Evolutionary conservation across 2,329 filamentous ascomycete genomes (phyloP), one percentile per base, ranked within the genome.

Genomic region (Hymenoscyphus linearis): DNA sequence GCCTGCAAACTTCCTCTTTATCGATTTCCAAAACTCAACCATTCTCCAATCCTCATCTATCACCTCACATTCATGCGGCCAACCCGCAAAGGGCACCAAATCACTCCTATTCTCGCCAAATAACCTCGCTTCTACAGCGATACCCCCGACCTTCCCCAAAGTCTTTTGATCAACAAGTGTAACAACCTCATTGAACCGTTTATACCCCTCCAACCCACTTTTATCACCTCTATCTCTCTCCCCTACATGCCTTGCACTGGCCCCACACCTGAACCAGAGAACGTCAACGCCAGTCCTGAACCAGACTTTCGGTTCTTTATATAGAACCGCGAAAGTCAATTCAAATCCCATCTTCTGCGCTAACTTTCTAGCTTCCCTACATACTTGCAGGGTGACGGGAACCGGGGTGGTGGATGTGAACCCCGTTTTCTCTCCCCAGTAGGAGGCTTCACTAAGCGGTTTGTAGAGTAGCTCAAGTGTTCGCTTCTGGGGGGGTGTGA

Each of bases 21-120:
- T 53, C 16, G 52, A 56, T 34, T 62, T 60, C 66, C 65, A 69
- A 37, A 69, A 68, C 10, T 60, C 53, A 10, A 59, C 18, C 10
- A 68, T 18, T 61, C 53, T 34, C 22, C n/a, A 44, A 40, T 35
- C 47, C 50, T 58, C 40, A 5, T 34, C 34, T 27, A 50, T n/a
- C 27, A 31, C 54, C 16, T 50, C 31, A 22, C 53, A 27, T 16
- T 9, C 31, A 5, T 31, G 31, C 10, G 31, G 6, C 31, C 31
- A 9, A 31, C 6, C 31, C 31, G 31, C 31, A 31, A 9, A 31
- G 6, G 31, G 10, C 31, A 9, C 6, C 2, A 31, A 31, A 31
- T 31, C 31, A 1, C 10, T 5, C 31, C 6, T 31, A 31, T 31
- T 7, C 31, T 5, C 6, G 47, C 34, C 27, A 37, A 69, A 68